Base-by-base conservation (phyloP, 78 protist genomes). In the Isochrysis galbana region DNA sequence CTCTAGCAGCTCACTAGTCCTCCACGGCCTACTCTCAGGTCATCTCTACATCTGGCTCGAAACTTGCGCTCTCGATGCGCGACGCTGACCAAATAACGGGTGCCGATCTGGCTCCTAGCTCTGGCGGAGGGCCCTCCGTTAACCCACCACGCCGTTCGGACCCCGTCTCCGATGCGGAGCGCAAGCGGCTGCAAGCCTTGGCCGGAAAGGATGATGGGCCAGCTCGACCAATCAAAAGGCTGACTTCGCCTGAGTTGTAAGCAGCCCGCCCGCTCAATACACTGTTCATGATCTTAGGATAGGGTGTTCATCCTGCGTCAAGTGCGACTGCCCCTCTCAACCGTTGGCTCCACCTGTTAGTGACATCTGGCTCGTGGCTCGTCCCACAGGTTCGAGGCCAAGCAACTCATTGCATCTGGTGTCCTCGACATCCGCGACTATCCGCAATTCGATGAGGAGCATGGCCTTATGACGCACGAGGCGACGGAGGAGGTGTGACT, bases 61-160 rank as follows among this genome's bases (percentile, higher is more conserved):
- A 77, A 36, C 70, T 98, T 11, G 39, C 94, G 38, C 92, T 97
- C 41, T 89, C 97, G 21, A 93, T 97, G 97, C 95, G 95, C 44
- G 97, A 97, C 51, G 98, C 97, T 22, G 98, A 98, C 91, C 99
- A 98, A 78, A 5, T 25, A 41, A 95, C 98, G 32, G 98, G 98
- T 34, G 94, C 70, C 44, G 99, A 98, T 80, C 90, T 98, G 80
- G 41, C 48, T 46, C 97, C 98, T 26, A 55, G 42, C 41, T n/a
- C n/a, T n/a, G n/a, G n/a, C n/a, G n/a, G n/a, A n/a, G n/a, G n/a
- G n/a, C 80, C 23, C 84, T 4, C 42, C 10, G 38, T n/a, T n/a
- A n/a, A n/a, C n/a, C n/a, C n/a, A n/a, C n/a, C n/a, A n/a, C n/a
- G n/a, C n/a, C n/a, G n/a, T n/a, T n/a, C n/a, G n/a, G n/a, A n/a